Percentiles rank a stretch among this genome's conserved stretches.
These are phyloP conservation scores for Amanita polypyramis DNA, from an alignment of 768 basidiomycete species.

Conservation along the genomic window DNA sequence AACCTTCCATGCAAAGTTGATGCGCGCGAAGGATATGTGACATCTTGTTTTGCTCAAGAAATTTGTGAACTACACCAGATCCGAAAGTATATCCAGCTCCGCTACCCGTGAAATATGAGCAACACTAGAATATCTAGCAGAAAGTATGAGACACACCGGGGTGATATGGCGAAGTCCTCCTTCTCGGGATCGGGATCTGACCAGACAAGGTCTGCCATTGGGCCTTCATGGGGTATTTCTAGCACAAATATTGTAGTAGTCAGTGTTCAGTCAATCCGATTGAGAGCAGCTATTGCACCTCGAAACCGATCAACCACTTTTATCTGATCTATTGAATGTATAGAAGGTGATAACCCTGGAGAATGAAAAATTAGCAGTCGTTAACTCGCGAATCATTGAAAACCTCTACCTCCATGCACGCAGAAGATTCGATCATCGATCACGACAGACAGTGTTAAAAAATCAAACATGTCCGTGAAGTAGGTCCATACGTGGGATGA, in stretches of 20 bases:
- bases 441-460: conserved; percentile 91
- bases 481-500: conserved; percentile 97
- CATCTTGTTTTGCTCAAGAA: conserved; percentile 93
- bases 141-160: conserved; percentile 49
- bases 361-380: conserved; percentile 9
- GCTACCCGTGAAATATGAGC: conserved; percentile 31
- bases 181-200: conserved; percentile 99
- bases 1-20: conserved; percentile 99
- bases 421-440: conserved; percentile 99
- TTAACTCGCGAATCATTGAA: conserved; percentile 3
- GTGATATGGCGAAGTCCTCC: conserved; percentile 98
- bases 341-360: conserved; percentile 88
- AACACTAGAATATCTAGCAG: conserved; percentile 8
- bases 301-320: conserved; percentile 98
- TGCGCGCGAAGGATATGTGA: conserved; percentile 96
- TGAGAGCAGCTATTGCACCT: conserved; percentile 37
- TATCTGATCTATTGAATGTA: conserved; percentile 99
- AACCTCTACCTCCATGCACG: conserved; percentile 81
- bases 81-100: conserved; percentile 99
- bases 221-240: conserved; percentile 99
- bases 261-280: conserved; percentile 11
- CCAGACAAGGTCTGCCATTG: conserved; percentile 99
- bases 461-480: conserved; percentile 99
- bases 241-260: conserved; percentile 15
- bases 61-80: conserved; percentile 95